Evolutionary conservation across 2,329 filamentous ascomycete species (phyloP), one percentile per base, ranked within the genome.

Genomic region (Paracorniculantispora psalliotae): DNA sequence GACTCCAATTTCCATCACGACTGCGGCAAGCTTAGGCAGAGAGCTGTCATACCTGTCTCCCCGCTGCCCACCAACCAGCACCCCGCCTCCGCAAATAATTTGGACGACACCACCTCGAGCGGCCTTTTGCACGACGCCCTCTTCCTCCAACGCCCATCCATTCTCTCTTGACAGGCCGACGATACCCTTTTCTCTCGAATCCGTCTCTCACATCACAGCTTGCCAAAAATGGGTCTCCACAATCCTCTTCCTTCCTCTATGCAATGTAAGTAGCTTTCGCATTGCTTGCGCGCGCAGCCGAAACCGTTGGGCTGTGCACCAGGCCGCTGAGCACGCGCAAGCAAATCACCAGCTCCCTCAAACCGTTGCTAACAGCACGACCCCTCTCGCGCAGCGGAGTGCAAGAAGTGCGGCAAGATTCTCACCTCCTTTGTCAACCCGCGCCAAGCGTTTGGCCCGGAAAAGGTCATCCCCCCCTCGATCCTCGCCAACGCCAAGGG

Each of bases 381-480:
- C 65, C 48, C 23, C 41, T 33, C 26, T 53, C 12, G 41, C 35
- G 66, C 75, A 97, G 93, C 91, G 79, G 94, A 99, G 79, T 97
- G 94, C 79, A 94, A 89, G 75, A 99, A 99, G 77, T 94, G 92
- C 72, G 90, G 90, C 71, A 96, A 96, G 81, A 97, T 97, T 69
- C 84, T 99, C 66, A 85, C 90, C 48, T 96, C 92, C 13, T 99
- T 99, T 73, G 84, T 97, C 72, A 94, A 97, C 72, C 94, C 94
- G 21, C 85, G 87, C 70, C 93, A 97, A 78, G 79, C 93, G 21
- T 96, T 97, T 73, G 92, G 93, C 6, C 93, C 94, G 59, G 94
- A 97, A 75, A 97, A 97, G 75, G 87, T 99, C 72, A 99, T 99
- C 67, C 94, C 94, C 52, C 92, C 93, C 8, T 84, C 88, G 55